Conservation (phyloP, 2,329 filamentous ascomycete species). For the Neophaeococcomyces aloes region DNA sequence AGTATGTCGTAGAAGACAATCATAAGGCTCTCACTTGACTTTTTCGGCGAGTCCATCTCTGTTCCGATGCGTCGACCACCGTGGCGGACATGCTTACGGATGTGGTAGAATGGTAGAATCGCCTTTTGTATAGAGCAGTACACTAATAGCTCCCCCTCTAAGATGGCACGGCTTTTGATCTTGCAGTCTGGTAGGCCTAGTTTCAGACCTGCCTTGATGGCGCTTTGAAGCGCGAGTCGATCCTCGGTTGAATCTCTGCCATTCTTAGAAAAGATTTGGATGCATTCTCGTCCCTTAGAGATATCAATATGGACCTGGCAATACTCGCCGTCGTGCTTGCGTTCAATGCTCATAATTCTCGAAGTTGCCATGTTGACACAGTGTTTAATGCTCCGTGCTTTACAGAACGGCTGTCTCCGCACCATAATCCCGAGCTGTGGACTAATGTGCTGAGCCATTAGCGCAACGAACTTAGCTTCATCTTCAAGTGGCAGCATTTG, state of each 20-base stretch:
- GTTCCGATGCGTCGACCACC: conserved; percentile 61
- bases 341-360: conserved; percentile 60
- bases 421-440: conserved; percentile 49
- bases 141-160: conserved; percentile 75
- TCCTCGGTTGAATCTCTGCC: conserved; percentile 79
- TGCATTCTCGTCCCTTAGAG: conserved; percentile 41
- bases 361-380: conserved; percentile 55
- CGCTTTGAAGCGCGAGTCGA: conserved; percentile 49
- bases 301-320: conserved; percentile 78
- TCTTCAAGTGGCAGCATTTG: conserved; percentile 9
- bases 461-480: conserved; percentile 3
- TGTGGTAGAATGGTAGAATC: conserved; percentile 68
- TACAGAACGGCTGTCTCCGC: conserved; percentile 49
- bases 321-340: conserved; percentile 82
- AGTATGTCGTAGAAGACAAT: conserved; percentile 53
- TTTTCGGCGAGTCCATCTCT: conserved; percentile 49
- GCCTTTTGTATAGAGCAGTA: conserved; percentile 56
- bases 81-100: conserved; percentile 67
- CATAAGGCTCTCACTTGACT: conserved; percentile 26
- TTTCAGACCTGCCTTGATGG: conserved; percentile 54
- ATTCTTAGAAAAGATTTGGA: conserved; percentile 85
- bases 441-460: conserved; percentile 29
- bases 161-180: conserved; percentile 57
- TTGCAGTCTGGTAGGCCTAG: conserved; percentile 50
- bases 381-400: conserved; percentile 58